Conservation (phyloP, 768 basidiomycete species). For the Lactifluus echinatus region DNA sequence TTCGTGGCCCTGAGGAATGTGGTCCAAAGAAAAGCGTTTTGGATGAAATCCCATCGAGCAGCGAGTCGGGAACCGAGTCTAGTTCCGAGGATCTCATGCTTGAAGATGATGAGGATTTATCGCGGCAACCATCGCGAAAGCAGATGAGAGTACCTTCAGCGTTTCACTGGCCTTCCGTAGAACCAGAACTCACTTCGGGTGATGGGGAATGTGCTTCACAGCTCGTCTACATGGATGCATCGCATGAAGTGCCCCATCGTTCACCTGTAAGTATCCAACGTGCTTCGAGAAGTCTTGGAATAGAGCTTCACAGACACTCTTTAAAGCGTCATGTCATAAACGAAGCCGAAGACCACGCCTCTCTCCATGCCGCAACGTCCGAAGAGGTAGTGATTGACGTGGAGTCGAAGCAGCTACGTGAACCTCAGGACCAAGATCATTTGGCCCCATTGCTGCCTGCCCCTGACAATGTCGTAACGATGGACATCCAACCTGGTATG, state of each 20-base stretch:
- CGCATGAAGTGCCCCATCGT: neutral
- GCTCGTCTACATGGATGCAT: slow-evolving; percentile 15
- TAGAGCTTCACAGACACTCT: neutral
- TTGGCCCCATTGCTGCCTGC: neutral
- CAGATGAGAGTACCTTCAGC: neutral
- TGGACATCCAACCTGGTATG: neutral
- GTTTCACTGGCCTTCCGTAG: neutral
- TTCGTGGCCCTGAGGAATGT: slow-evolving; percentile 8
- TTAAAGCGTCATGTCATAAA: neutral
- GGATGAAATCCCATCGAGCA: slow-evolving; percentile 18
- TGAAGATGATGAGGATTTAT: slow-evolving; percentile 19
- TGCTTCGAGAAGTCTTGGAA: neutral
- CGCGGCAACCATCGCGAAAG: neutral
- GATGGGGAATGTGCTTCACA: slow-evolving; percentile 2
- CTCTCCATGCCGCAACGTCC: neutral
- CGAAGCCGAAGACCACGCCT: neutral
- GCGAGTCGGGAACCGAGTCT: slow-evolving; percentile 6
- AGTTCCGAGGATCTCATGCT: slow-evolving; percentile 10
- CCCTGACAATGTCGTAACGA: neutral
- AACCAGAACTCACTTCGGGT: slow-evolving; percentile 4
- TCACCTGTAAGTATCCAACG: slow-evolving; percentile 1
- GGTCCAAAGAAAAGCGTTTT: slow-evolving; percentile 13
- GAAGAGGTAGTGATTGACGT: neutral
- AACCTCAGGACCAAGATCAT: neutral
- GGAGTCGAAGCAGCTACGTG: neutral